Conservation (phyloP, 1,284 basidiomycete species). For the Naganishia sp. region DNA sequence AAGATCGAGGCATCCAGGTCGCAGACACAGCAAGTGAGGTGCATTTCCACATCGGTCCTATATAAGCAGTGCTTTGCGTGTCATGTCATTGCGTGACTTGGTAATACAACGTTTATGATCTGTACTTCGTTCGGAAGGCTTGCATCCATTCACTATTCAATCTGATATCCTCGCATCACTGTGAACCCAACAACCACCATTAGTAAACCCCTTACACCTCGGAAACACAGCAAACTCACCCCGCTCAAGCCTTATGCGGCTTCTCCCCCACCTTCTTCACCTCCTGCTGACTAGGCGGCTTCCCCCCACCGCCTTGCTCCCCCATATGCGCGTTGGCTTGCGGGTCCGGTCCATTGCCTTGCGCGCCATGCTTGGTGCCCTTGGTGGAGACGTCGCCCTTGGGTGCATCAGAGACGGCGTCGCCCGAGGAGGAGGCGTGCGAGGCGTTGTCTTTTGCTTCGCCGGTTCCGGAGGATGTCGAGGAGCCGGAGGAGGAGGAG, state of each 20-base stretch:
- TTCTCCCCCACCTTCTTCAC: constrained; percentile 29
- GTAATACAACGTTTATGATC: constrained; percentile 6
- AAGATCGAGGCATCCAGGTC: too few species aligned
- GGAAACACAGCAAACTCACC: neutral
- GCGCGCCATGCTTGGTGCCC: constrained; percentile 22
- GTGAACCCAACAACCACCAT: neutral
- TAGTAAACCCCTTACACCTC: neutral
- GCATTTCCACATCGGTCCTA: too few species aligned
- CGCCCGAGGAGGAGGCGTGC: constrained; percentile 15
- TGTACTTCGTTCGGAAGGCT: too few species aligned
- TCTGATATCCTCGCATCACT: neutral
- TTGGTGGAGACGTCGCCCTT: constrained; percentile 2
- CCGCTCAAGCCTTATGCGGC: constrained; percentile 18
- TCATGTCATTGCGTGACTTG: neutral
- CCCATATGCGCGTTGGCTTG: constrained; percentile 22
- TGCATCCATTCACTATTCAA: neutral
- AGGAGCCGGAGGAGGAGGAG: constrained; percentile 4
- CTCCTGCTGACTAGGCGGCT: constrained; percentile 25
- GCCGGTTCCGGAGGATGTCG: neutral
- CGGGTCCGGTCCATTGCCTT: constrained; percentile 23
- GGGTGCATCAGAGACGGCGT: constrained; percentile 18
- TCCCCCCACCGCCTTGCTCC: neutral
- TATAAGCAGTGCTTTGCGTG: too few species aligned
- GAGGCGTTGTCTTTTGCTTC: constrained; percentile 15
- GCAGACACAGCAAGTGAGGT: too few species aligned